Percentiles rank a stretch among this genome's conserved stretches.
Evolutionary conservation across 495 filamentous ascomycete genomes (phyloP).

Genomic region (Penicillium cataractarum): DNA sequence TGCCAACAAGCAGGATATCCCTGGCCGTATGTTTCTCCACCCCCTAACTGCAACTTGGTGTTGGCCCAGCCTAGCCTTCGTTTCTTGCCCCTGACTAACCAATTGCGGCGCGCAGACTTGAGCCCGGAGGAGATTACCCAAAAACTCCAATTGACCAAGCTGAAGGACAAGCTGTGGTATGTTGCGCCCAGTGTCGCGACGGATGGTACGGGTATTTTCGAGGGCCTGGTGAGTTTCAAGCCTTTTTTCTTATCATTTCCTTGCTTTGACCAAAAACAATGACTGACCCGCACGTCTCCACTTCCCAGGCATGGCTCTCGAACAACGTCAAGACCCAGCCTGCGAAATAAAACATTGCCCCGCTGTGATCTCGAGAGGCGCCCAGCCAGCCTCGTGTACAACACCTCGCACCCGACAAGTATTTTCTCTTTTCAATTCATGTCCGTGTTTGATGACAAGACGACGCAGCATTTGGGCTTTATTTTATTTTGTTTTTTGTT

Average conservation of each 20-base stretch:
- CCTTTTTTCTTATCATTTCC: not conserved
- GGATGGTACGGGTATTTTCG: slow-evolving; percentile 89
- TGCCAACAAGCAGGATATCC: slow-evolving; percentile 97
- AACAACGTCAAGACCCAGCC: slow-evolving; percentile 86
- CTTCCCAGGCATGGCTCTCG: slow-evolving; percentile 77
- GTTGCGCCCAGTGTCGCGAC: slow-evolving; percentile 95
- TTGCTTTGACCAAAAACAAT: slow-evolving; percentile 16
- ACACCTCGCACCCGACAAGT: slow-evolving; percentile 40
- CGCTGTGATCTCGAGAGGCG: slow-evolving; percentile 30
- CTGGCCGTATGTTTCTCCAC: slow-evolving; percentile 65
- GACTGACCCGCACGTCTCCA: slow-evolving; percentile 24
- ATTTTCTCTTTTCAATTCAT: slow-evolving; percentile 40
- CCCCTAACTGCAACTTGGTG: not conserved
- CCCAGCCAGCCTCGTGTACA: slow-evolving; percentile 42
- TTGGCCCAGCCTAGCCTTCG: not conserved
- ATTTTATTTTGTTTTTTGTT: slow-evolving; percentile 29
- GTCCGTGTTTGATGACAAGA: slow-evolving; percentile 52
- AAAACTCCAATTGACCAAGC: slow-evolving; percentile 76
- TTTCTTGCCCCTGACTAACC: slow-evolving; percentile 19
- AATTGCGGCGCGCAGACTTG: slow-evolving; percentile 62
- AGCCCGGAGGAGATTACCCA: slow-evolving; percentile 85
- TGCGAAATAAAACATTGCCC: slow-evolving; percentile 43
- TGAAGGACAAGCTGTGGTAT: slow-evolving; percentile 94
- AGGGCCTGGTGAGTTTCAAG: slow-evolving; percentile 72
- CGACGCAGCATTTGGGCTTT: slow-evolving; percentile 50